phyloP scores from a whole-genome alignment of 108 stramenopile genomes.

The Seminavis robusta region DNA sequence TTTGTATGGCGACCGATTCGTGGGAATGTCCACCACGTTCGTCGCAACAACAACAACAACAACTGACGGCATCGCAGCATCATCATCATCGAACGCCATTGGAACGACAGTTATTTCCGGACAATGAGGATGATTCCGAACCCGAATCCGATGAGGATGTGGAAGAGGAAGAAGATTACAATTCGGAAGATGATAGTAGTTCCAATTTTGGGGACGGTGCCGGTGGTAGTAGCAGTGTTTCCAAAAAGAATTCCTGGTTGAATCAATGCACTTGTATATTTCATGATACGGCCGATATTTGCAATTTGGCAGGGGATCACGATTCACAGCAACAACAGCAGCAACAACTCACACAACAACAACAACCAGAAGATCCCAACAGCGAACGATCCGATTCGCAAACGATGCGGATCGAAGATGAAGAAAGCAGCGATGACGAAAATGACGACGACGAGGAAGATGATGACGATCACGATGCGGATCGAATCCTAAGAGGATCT shows the following conservation, averaged over 20 bases:
- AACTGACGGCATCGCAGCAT: not conserved
- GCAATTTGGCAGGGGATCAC: not conserved
- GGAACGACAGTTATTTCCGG: too few relatives aligned
- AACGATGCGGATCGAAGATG: not conserved
- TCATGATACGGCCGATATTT: slow-evolving; percentile 4
- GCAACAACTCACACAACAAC: not conserved
- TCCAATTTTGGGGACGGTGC: slow-evolving; percentile 25
- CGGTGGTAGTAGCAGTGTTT: slow-evolving; percentile 12
- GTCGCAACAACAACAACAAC: not conserved
- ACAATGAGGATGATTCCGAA: not conserved
- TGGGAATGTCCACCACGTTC: not conserved
- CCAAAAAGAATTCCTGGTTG: not conserved
- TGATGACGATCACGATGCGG: slow-evolving; percentile 24
- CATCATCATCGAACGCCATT: not conserved
- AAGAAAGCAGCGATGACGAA: slow-evolving; percentile 2
- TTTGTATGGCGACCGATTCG: slow-evolving; percentile 53
- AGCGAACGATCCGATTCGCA: not conserved
- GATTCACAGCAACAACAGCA: not conserved
- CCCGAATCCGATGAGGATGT: slow-evolving; percentile 1
- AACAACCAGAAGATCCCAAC: not conserved
- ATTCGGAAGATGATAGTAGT: not conserved
- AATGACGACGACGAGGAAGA: slow-evolving; percentile 10
- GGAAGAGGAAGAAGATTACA: not conserved
- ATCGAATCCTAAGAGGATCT: slow-evolving; percentile 40
- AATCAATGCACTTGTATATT: slow-evolving; percentile 18